Evolutionary conservation across 768 basidiomycete genomes (phyloP).

Genomic region (Phylloporus scabripes): DNA sequence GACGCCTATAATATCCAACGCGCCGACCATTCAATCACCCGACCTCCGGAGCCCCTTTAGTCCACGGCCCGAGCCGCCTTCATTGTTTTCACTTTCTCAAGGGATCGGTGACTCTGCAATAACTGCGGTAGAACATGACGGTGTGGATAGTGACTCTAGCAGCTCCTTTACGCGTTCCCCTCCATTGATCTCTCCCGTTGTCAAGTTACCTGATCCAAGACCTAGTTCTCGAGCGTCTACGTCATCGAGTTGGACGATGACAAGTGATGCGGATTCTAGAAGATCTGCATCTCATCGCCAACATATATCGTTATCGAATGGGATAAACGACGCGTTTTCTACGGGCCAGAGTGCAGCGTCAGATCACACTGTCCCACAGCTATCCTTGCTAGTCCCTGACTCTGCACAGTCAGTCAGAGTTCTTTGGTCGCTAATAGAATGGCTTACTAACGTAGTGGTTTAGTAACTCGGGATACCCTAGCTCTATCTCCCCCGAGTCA

Average conservation of each 20-base stretch:
- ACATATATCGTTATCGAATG: slow-evolving; percentile 10
- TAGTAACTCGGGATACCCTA: slow-evolving; percentile 25
- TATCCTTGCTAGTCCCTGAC: slow-evolving; percentile 27
- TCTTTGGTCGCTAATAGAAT: neutral
- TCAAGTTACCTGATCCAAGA: slow-evolving; percentile 26
- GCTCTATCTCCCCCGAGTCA: slow-evolving; percentile 31
- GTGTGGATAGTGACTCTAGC: slow-evolving; percentile 16
- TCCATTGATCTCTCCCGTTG: slow-evolving; percentile 24
- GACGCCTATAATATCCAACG: slow-evolving; percentile 21
- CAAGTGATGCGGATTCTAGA: slow-evolving; percentile 21
- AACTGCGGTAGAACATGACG: slow-evolving; percentile 9
- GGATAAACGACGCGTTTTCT: slow-evolving; percentile 5
- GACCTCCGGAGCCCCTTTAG: slow-evolving; percentile 26
- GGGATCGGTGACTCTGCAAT: neutral
- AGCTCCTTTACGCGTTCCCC: slow-evolving; percentile 26
- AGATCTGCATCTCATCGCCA: slow-evolving; percentile 7
- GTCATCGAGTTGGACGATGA: slow-evolving; percentile 29
- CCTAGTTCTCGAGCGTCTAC: slow-evolving; percentile 19
- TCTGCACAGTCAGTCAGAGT: slow-evolving; percentile 5
- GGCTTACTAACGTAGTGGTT: slow-evolving; percentile 2
- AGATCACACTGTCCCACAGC: slow-evolving; percentile 17
- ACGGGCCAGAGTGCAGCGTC: slow-evolving; percentile 4
- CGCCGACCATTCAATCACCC: slow-evolving; percentile 9
- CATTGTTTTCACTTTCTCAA: slow-evolving; percentile 19
- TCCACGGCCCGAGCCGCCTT: slow-evolving; percentile 22